These are phyloP conservation scores for Astrothelium macrocarpum DNA, from an alignment of 495 filamentous ascomycete species.

Conservation along the genomic window DNA sequence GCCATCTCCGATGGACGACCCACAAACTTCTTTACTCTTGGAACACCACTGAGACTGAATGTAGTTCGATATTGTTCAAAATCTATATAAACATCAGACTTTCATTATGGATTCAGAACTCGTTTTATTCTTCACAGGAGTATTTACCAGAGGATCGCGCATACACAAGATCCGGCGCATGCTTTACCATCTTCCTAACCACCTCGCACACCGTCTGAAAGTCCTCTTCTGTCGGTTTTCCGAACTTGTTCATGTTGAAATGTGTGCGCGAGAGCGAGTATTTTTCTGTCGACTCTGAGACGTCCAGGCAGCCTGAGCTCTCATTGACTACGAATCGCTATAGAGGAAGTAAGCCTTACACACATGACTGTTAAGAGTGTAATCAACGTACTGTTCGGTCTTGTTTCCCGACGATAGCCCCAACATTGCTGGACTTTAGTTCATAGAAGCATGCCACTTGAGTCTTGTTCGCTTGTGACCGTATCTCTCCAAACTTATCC, in stretches of 20 bases:
- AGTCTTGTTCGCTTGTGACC: conserved; percentile 1
- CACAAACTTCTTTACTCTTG: conserved; percentile 1
- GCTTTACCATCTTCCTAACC: conserved; percentile 11
- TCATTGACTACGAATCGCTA: conserved; percentile 17
- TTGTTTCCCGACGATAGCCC: not conserved
- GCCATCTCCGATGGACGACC: not conserved
- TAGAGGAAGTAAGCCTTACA: not conserved
- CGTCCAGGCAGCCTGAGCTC: conserved; percentile 8
- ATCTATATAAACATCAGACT: not conserved
- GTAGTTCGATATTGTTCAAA: not conserved
- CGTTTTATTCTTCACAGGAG: not conserved
- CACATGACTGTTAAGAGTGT: not conserved
- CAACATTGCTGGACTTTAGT: not conserved
- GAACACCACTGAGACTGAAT: not conserved
- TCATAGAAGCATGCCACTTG: not conserved
- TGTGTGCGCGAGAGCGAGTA: conserved; percentile 17
- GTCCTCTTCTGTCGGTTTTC: conserved; percentile 19
- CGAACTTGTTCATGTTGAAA: conserved; percentile 21
- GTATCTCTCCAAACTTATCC: conserved; percentile 13
- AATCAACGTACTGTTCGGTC: not conserved
- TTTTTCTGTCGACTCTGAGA: conserved; percentile 8
- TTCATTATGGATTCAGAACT: not conserved
- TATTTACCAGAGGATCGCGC: not conserved
- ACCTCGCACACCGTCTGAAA: conserved; percentile 17
- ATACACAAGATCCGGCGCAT: conserved; percentile 2